Evolutionary conservation across 495 filamentous ascomycete species (phyloP).

Genomic region (Tetracladium setigerum): DNA sequence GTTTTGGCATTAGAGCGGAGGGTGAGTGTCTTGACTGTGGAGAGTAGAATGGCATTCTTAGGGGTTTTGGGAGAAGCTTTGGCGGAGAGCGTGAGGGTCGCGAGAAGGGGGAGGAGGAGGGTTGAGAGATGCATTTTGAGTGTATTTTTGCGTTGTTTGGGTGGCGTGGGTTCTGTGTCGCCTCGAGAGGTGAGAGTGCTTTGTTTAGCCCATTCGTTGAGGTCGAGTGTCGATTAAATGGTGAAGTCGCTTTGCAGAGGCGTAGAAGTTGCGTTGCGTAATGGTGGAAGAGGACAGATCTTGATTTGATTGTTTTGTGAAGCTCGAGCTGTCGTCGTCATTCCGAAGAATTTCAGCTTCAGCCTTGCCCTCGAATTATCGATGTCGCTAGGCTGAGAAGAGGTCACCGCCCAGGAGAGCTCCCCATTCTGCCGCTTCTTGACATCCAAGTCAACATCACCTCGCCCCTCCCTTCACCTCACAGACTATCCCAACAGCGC

Average conservation of each 20-base stretch:
- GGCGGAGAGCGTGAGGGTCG: conserved; percentile 24
- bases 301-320: not conserved
- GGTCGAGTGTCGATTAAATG: too few species aligned
- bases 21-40: conserved; percentile 70
- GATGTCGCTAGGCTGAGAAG: not conserved
- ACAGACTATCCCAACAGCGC: not conserved
- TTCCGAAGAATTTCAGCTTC: too few species aligned
- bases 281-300: conserved; percentile 12
- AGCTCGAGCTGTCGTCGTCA: not conserved
- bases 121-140: conserved; percentile 28
- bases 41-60: conserved; percentile 63
- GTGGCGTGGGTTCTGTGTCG: not conserved
- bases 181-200: too few species aligned
- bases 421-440: conserved; percentile 5
- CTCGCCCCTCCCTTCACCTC: not conserved
- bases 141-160: not conserved
- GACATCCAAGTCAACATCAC: not conserved
- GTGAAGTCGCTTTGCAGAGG: too few species aligned
- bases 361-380: too few species aligned
- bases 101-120: conserved; percentile 25
- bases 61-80: conserved; percentile 25
- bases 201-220: too few species aligned
- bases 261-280: not conserved
- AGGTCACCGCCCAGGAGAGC: conserved; percentile 5
- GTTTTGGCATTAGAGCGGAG: conserved; percentile 58